These are phyloP conservation scores for Cyclotella baltica DNA, from an alignment of 108 stramenopile genomes.

Conservation along the genomic window DNA sequence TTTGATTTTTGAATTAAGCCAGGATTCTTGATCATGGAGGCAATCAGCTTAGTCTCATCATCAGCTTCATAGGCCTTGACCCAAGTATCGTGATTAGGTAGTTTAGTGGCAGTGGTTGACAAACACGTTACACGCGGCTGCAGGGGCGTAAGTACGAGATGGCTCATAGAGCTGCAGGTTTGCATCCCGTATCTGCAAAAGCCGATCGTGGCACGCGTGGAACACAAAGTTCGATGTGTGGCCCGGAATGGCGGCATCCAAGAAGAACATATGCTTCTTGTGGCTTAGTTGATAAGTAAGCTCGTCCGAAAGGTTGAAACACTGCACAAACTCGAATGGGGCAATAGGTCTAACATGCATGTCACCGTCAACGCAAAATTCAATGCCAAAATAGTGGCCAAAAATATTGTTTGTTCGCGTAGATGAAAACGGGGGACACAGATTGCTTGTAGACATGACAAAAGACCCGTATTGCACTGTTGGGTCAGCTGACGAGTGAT, in stretches of 20 bases:
- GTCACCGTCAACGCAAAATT: neutral
- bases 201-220: neutral
- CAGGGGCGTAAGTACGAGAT: neutral
- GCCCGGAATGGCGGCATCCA: neutral
- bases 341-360: neutral
- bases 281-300: neutral
- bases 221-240: conserved; percentile 15
- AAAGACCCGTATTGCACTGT: neutral
- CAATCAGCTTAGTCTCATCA: neutral
- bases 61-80: neutral
- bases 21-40: neutral
- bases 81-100: conserved; percentile 4
- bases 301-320: conserved; percentile 4
- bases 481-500: neutral
- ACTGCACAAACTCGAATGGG: neutral
- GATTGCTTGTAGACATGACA: neutral
- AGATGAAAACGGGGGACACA: conserved; percentile 1
- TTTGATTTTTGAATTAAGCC: neutral
- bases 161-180: conserved; percentile 5
- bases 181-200: neutral
- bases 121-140: conserved; percentile 1
- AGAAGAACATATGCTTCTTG: neutral
- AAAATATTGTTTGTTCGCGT: neutral
- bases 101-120: conserved; percentile 1
- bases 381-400: conserved; percentile 7